Conservation (phyloP, 805 yeast species). For the Candida sithepensis region DNA sequence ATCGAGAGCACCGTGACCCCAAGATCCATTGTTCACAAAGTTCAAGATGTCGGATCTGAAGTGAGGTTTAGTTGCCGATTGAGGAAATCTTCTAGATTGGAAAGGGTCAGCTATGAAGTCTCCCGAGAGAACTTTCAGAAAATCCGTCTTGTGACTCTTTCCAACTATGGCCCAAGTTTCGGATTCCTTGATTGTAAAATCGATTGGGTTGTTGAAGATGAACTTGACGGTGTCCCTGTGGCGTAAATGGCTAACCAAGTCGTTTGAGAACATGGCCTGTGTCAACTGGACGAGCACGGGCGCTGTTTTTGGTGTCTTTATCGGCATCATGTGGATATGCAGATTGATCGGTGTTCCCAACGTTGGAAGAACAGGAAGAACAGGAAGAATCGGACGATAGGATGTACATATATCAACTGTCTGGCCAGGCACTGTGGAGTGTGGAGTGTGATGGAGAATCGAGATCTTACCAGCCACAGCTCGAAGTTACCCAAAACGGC, state of each 20-base stretch:
- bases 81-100: conserved; percentile 52
- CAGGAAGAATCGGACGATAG: no score
- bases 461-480: background rate
- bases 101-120: conserved; percentile 51
- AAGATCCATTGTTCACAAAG: conserved; percentile 33
- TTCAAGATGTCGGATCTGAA: conserved; percentile 39
- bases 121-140: conserved; percentile 57
- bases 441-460: no score
- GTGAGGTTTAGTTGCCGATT: conserved; percentile 39
- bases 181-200: conserved; percentile 34
- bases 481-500: no score
- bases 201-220: conserved; percentile 39
- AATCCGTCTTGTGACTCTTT: conserved; percentile 44
- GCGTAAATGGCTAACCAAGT: conserved; percentile 1
- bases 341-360: no score
- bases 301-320: background rate
- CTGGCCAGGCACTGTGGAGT: no score
- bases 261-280: conserved; percentile 12
- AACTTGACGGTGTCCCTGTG: background rate
- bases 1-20: conserved; percentile 36
- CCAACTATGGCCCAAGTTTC: conserved; percentile 58
- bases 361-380: no score
- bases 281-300: conserved; percentile 9
- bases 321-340: background rate
- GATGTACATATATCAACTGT: background rate